phyloP scores from a whole-genome alignment of 2,329 filamentous ascomycete genomes.

The Penicillium sp. region DNA sequence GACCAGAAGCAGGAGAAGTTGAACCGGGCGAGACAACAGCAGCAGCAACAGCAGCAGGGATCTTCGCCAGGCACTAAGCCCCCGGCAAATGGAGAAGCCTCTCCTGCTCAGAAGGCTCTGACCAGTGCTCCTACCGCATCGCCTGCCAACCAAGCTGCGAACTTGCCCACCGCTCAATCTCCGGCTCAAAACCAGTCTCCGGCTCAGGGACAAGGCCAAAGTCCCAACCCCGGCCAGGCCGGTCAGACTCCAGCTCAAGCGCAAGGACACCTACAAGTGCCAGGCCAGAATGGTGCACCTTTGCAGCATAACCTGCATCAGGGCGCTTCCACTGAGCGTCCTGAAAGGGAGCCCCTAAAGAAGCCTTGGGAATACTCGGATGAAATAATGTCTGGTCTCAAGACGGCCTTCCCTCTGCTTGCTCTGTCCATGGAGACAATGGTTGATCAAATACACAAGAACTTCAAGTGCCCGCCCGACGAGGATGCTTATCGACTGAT shows the following conservation, averaged over 20 bases:
- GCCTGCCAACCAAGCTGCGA: conserved; percentile 21
- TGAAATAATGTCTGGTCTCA: conserved; percentile 89
- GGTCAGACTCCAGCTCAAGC: conserved; percentile 15
- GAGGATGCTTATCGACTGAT: conserved; percentile 97
- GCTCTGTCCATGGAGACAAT: conserved; percentile 99
- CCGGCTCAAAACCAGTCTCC: conserved; percentile 22
- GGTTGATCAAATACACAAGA: conserved; percentile 97
- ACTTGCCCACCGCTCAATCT: conserved; percentile 25
- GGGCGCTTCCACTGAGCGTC: conserved; percentile 17
- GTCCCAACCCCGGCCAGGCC: conserved; percentile 6
- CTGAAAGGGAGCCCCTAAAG: conserved; percentile 52
- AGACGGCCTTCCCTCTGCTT: conserved; percentile 92
- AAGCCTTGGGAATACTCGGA: conserved; percentile 96
- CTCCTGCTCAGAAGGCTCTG: conserved; percentile 43
- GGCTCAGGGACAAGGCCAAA: conserved; percentile 18
- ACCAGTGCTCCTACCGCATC: conserved; percentile 39
- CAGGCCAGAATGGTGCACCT: conserved; percentile 25
- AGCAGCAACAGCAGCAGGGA: conserved; percentile 42
- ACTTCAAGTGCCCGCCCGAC: conserved; percentile 98
- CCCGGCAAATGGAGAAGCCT: conserved; percentile 41
- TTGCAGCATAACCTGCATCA: conserved; percentile 24
- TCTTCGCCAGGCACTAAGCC: conserved; percentile 36
- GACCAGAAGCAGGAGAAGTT: conserved; percentile 58
- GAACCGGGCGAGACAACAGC: conserved; percentile 60
- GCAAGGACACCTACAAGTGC: conserved; percentile 28